Evolutionary conservation across 2,329 filamentous ascomycete genomes (phyloP).

Genomic region (Ascochyta clinopodiicola): DNA sequence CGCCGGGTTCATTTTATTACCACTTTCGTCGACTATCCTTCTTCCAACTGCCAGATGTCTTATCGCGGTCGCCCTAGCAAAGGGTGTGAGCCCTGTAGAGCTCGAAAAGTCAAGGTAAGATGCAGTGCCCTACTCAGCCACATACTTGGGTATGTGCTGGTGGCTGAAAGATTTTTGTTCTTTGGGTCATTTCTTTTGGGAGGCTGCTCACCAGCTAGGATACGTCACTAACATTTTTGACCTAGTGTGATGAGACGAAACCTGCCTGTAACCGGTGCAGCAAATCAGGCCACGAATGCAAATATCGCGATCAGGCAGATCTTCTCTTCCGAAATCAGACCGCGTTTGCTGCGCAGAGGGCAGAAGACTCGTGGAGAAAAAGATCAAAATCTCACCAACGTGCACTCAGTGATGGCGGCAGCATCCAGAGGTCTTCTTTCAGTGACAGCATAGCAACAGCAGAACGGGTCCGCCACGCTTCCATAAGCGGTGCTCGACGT

Average conservation of each 20-base stretch:
- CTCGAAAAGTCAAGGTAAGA: constrained; percentile 44
- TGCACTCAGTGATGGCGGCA: constrained; percentile 18
- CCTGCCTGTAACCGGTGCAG: constrained; percentile 40
- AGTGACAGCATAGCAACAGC: constrained; percentile 21
- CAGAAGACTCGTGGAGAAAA: constrained; percentile 45
- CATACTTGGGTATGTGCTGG: background rate
- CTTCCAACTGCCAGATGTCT: constrained; percentile 29
- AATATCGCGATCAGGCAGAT: constrained; percentile 42
- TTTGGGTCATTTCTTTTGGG: background rate
- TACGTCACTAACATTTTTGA: background rate
- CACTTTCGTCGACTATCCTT: background rate
- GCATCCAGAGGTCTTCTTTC: constrained; percentile 19
- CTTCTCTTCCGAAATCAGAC: constrained; percentile 46
- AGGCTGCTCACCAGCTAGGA: background rate
- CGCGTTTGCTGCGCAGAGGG: constrained; percentile 41
- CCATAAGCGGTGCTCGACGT: constrained; percentile 5
- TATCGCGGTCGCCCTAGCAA: constrained; percentile 47
- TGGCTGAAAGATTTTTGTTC: background rate
- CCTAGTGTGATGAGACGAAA: constrained; percentile 43
- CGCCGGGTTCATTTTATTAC: background rate
- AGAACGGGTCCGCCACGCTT: constrained; percentile 10
- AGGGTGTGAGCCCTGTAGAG: constrained; percentile 44
- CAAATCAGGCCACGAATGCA: constrained; percentile 38
- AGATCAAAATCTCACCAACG: constrained; percentile 38
- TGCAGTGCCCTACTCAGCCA: background rate